Evolutionary conservation across 2,329 filamentous ascomycete species (phyloP).

Genomic region (Sclerotinia sclerotiorum): DNA sequence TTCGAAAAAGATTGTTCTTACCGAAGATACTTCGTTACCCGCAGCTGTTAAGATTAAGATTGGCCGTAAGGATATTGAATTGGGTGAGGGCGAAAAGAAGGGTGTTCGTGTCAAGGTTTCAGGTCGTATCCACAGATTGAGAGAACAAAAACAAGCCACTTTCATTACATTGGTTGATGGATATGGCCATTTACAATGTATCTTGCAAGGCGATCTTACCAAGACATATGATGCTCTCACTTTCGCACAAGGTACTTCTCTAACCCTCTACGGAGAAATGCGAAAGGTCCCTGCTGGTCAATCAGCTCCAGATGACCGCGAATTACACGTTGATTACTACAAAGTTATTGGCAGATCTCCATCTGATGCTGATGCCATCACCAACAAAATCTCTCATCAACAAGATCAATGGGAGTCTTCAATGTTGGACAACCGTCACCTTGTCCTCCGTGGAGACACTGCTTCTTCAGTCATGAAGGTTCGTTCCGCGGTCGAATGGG

Average conservation of each 20-base stretch:
- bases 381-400: slow-evolving; percentile 68
- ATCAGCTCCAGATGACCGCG: slow-evolving; percentile 67
- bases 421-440: slow-evolving; percentile 64
- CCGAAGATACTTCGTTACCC: slow-evolving; percentile 71
- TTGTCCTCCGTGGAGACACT: slow-evolving; percentile 67
- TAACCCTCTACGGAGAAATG: slow-evolving; percentile 69
- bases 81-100: slow-evolving; percentile 57
- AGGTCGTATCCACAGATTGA: slow-evolving; percentile 79
- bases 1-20: slow-evolving; percentile 72
- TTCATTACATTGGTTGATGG: slow-evolving; percentile 87
- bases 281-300: slow-evolving; percentile 64
- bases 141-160: slow-evolving; percentile 78
- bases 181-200: slow-evolving; percentile 80
- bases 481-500: slow-evolving; percentile 64
- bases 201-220: slow-evolving; percentile 75
- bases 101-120: slow-evolving; percentile 77
- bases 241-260: slow-evolving; percentile 67
- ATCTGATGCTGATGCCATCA: slow-evolving; percentile 72
- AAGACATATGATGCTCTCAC: slow-evolving; percentile 73
- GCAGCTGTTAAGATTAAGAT: slow-evolving; percentile 74
- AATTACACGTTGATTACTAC: slow-evolving; percentile 72
- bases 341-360: slow-evolving; percentile 66
- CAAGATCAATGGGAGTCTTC: slow-evolving; percentile 55
- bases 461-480: slow-evolving; percentile 71
- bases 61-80: slow-evolving; percentile 63